Conservation (phyloP, 2,329 filamentous ascomycete genomes). For the Tolypocladium endophyticum region DNA sequence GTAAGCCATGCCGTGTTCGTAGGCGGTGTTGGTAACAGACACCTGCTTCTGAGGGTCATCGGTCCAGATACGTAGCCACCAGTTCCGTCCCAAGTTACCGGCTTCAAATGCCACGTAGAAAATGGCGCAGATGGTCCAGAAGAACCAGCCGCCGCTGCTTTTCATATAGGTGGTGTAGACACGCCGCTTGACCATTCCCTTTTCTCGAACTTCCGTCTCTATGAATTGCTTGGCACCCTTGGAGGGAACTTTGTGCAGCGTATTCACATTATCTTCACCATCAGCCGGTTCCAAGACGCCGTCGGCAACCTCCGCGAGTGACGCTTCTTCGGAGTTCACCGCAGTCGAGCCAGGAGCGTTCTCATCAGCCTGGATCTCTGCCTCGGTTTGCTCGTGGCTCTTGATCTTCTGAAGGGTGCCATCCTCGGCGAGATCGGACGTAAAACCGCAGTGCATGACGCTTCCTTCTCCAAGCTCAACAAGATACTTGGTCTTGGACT, state of each 20-base stretch:
- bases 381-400: constrained; percentile 38
- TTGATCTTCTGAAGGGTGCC: constrained; percentile 47
- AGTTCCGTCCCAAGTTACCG: constrained; percentile 46
- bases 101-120: constrained; percentile 45
- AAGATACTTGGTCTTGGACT: constrained; percentile 61
- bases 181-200: constrained; percentile 54
- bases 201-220: constrained; percentile 63
- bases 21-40: constrained; percentile 3
- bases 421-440: constrained; percentile 52
- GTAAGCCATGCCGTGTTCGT: constrained; percentile 29
- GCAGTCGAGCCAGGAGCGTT: constrained; percentile 30
- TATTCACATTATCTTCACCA: constrained; percentile 20
- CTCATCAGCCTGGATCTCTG: constrained; percentile 38
- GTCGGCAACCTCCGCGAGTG: constrained; percentile 28
- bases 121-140: constrained; percentile 45
- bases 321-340: constrained; percentile 44
- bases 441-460: constrained; percentile 51
- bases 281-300: constrained; percentile 25
- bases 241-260: constrained; percentile 38
- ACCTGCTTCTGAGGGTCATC: constrained; percentile 12
- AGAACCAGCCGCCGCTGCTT: constrained; percentile 51
- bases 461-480: constrained; percentile 62
- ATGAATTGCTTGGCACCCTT: constrained; percentile 59
- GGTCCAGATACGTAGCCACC: constrained; percentile 58
- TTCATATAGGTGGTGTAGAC: constrained; percentile 61